Evolutionary conservation across 371 early-diverging fungal species (phyloP).

Genomic region (Vittaforma corneae): DNA sequence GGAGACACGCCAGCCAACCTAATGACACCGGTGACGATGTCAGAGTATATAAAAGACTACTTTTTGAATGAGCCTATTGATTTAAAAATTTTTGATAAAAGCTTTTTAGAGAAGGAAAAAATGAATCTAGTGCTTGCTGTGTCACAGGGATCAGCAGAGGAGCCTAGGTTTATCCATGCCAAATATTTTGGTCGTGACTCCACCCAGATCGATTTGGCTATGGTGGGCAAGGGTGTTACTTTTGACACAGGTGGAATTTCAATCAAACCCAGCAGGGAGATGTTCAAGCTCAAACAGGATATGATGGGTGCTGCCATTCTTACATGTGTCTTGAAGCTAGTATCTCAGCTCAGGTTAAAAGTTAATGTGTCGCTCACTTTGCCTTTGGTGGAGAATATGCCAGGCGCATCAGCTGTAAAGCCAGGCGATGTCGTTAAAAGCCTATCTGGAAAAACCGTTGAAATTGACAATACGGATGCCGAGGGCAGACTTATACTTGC

Average conservation of each 20-base stretch:
- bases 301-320: constrained; percentile 76
- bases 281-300: constrained; percentile 71
- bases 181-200: constrained; percentile 65
- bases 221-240: constrained; percentile 70
- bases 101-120: constrained; percentile 67
- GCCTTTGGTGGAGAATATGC: constrained; percentile 71
- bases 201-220: constrained; percentile 61
- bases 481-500: constrained; percentile 61
- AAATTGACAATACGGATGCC: constrained; percentile 69
- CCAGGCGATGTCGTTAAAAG: constrained; percentile 71
- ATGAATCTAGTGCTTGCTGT: constrained; percentile 85
- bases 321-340: constrained; percentile 63
- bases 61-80: constrained; percentile 61
- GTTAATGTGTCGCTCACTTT: constrained; percentile 64
- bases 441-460: constrained; percentile 69
- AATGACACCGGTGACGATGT: constrained; percentile 81
- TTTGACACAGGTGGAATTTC: constrained; percentile 70
- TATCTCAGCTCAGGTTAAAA: constrained; percentile 62
- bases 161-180: constrained; percentile 72
- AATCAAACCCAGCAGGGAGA: constrained; percentile 66
- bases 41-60: constrained; percentile 58
- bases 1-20: constrained; percentile 81
- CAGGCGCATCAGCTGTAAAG: constrained; percentile 66
- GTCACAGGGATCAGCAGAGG: constrained; percentile 70
- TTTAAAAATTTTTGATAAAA: constrained; percentile 66